A percentile compares a stretch with the other conserved stretches of the same genome.
Evolutionary conservation across 371 early-diverging fungal genomes (phyloP).

Genomic region (Mucor velutinosus): DNA sequence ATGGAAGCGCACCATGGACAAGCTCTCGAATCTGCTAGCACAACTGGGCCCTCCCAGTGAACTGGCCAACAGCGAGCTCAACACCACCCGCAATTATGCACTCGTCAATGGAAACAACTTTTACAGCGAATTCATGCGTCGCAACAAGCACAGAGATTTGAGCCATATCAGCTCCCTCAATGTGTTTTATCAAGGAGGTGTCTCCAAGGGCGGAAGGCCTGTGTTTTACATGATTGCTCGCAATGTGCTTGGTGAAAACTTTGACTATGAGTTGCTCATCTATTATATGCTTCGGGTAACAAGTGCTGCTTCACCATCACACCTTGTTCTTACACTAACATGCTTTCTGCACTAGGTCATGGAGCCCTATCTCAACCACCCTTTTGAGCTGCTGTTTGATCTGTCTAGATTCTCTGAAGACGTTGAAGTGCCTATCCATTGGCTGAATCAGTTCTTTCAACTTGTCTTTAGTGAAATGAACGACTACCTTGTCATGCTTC

Average conservation of each 20-base stretch:
- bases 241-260: slow-evolving; percentile 62
- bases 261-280: slow-evolving; percentile 79
- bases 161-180: slow-evolving; percentile 61
- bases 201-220: slow-evolving; percentile 72
- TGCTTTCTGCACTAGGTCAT: slow-evolving; percentile 50
- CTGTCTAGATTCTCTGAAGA: slow-evolving; percentile 69
- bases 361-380: slow-evolving; percentile 53
- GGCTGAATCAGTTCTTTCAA: slow-evolving; percentile 70
- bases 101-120: slow-evolving; percentile 48
- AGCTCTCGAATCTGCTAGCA: slow-evolving; percentile 78
- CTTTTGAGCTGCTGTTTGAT: slow-evolving; percentile 83
- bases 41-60: slow-evolving; percentile 84
- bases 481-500: slow-evolving; percentile 43
- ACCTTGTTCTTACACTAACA: slow-evolving; percentile 57
- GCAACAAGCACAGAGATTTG: slow-evolving; percentile 62
- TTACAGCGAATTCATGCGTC: slow-evolving; percentile 73
- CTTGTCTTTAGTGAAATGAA: slow-evolving; percentile 64
- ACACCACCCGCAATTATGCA: slow-evolving; percentile 38
- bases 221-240: slow-evolving; percentile 83
- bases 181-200: slow-evolving; percentile 77
- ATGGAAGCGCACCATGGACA: slow-evolving; percentile 63
- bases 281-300: slow-evolving; percentile 68
- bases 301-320: background rate
- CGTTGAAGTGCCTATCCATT: slow-evolving; percentile 75
- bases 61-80: slow-evolving; percentile 39